phyloP scores from a whole-genome alignment of 2,329 filamentous ascomycete species.

The Cyphellophora attinorum region DNA sequence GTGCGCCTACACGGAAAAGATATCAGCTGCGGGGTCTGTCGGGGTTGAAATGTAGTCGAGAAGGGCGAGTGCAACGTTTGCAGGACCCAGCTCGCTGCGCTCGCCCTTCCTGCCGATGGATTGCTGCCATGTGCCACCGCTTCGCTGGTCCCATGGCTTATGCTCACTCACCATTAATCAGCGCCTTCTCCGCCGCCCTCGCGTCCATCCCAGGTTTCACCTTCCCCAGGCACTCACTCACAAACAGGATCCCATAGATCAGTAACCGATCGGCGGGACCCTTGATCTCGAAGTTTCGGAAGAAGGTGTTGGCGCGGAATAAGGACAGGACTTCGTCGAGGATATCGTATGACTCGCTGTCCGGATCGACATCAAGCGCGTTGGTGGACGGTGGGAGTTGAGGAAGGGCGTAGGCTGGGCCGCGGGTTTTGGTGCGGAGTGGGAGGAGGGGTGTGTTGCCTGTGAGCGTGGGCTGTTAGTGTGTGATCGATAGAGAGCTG shows the following conservation, averaged over 20 bases:
- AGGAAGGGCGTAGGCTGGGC: conserved; percentile 82
- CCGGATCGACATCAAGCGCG: conserved; percentile 56
- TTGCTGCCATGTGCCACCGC: too few relatives aligned
- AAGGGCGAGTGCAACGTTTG: too few relatives aligned
- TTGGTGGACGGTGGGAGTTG: conserved; percentile 48
- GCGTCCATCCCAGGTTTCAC: conserved; percentile 65
- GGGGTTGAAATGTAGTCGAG: too few relatives aligned
- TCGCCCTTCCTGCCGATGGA: too few relatives aligned
- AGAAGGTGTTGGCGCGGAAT: conserved; percentile 97
- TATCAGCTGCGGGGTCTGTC: too few relatives aligned
- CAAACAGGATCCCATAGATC: conserved; percentile 92
- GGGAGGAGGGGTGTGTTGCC: conserved; percentile 94
- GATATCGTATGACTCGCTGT: conserved; percentile 89
- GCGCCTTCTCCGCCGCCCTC: conserved; percentile 61
- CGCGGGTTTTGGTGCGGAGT: conserved; percentile 86
- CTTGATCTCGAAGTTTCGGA: conserved; percentile 99
- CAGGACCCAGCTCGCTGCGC: too few relatives aligned
- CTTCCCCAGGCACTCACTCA: conserved; percentile 82
- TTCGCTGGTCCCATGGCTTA: too few relatives aligned
- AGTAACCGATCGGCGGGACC: conserved; percentile 87
- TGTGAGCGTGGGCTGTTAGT: conserved; percentile 18
- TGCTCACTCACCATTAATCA: too few relatives aligned
- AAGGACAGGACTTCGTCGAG: conserved; percentile 86
- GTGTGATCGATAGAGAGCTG: neutral
- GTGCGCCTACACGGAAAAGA: too few relatives aligned